phyloP scores from a whole-genome alignment of 1,284 basidiomycete species.

The Cutaneotrichosporon sp. region DNA sequence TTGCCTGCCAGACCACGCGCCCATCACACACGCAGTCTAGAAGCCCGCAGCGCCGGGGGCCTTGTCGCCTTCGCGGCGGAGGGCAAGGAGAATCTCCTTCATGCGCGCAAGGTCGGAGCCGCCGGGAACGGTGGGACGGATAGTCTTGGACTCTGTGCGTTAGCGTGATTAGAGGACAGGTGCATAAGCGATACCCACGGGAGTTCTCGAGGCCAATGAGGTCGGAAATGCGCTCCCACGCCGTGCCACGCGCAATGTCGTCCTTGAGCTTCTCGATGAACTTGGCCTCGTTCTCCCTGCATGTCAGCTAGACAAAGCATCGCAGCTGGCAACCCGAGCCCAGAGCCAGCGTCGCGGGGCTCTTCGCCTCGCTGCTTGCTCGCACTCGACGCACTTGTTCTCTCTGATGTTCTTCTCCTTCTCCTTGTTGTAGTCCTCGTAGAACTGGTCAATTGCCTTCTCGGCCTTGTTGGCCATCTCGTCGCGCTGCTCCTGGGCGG shows the following conservation, averaged over 20 bases:
- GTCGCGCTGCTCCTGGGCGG: conserved; percentile 70
- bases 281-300: conserved; percentile 79
- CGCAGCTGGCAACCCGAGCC: background rate
- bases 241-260: conserved; percentile 81
- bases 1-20: background rate
- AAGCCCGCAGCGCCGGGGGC: conserved; percentile 91
- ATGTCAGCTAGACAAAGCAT: background rate
- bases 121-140: conserved; percentile 77
- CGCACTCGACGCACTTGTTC: conserved; percentile 93
- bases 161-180: no score
- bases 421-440: conserved; percentile 85
- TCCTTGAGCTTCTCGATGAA: conserved; percentile 70
- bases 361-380: background rate
- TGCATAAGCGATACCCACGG: conserved; percentile 54
- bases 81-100: conserved; percentile 80
- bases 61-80: conserved; percentile 80
- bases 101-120: conserved; percentile 84
- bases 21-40: conserved; percentile 43
- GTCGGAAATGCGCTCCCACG: conserved; percentile 90
- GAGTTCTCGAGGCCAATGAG: conserved; percentile 88
- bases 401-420: conserved; percentile 89
- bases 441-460: conserved; percentile 90
- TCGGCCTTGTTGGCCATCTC: conserved; percentile 87
- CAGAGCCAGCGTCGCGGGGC: background rate
- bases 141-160: conserved; percentile 75